phyloP scores from a whole-genome alignment of 495 filamentous ascomycete genomes.

The Xylaria flabelliformis region DNA sequence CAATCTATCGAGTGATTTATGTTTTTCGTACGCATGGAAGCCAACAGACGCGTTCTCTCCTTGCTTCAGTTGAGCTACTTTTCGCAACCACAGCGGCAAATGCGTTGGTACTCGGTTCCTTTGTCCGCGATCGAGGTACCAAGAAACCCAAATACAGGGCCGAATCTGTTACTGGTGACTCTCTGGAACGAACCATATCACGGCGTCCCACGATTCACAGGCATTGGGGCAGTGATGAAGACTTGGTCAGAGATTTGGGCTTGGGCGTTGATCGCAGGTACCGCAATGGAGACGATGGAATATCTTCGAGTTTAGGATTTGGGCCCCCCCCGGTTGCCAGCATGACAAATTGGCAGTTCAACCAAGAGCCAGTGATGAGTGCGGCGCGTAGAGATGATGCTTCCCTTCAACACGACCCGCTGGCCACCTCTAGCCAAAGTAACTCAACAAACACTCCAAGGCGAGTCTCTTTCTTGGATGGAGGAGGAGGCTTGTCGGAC shows the following conservation, averaged over 20 bases:
- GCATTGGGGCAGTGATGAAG: slow-evolving; percentile 84
- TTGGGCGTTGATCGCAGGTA: slow-evolving; percentile 67
- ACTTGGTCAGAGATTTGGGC: slow-evolving; percentile 76
- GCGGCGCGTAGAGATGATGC: slow-evolving; percentile 44
- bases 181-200: slow-evolving; percentile 51
- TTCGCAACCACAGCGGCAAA: slow-evolving; percentile 80
- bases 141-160: slow-evolving; percentile 79
- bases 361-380: slow-evolving; percentile 36
- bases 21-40: slow-evolving; percentile 67
- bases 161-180: slow-evolving; percentile 53
- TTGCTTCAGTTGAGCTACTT: slow-evolving; percentile 79
- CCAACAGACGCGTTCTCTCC: slow-evolving; percentile 77
- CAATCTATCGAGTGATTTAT: slow-evolving; percentile 75
- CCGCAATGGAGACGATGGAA: slow-evolving; percentile 40
- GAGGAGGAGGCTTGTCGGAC: slow-evolving; percentile 69
- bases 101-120: slow-evolving; percentile 78
- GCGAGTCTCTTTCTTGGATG: slow-evolving; percentile 72
- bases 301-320: slow-evolving; percentile 24
- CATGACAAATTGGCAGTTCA: slow-evolving; percentile 51
- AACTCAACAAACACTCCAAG: slow-evolving; percentile 52
- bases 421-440: slow-evolving; percentile 35
- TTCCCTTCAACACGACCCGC: slow-evolving; percentile 33
- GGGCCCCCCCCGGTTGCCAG: slow-evolving; percentile 43
- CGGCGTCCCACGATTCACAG: slow-evolving; percentile 58
- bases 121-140: slow-evolving; percentile 76